Evolutionary conservation across 176 grass and related monocot genomes (phyloP), one percentile per base, ranked within the genome.

Genomic region (Rhynchospora breviuscula): DNA sequence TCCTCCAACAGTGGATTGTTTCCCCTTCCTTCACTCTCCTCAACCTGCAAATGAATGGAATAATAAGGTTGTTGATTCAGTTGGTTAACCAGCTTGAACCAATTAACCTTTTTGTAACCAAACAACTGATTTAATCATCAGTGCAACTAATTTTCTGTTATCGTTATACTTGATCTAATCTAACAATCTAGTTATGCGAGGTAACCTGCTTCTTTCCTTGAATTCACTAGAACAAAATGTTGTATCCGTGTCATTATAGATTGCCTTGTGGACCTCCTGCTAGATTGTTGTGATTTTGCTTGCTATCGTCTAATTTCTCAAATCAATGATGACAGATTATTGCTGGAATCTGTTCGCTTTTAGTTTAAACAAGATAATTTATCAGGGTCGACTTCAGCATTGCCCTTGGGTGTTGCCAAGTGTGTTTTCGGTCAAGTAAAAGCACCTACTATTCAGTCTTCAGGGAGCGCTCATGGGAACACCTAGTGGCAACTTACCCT

Each of bases 231-330:
- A n/a, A 71, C n/a, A 13, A 48, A 71, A 21, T 62, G 23, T 62
- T 62, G 5, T 71, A 69, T 71, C 43, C 3, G 7, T 47, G 67
- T 45, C 43, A 75, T 21, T 29, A 29, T 75, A 51, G 47, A 75
- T 52, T 75, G 46, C 40, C 40, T 71, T 52, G n/a, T 53, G 21
- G 47, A 15, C 48, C 71, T 75, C 71, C 11, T 52, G 21, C 71
- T 75, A 75, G 71, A 53, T 75, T 75, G 71, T 75, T 75, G 46
- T 26, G 71, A 75, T 75, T 48, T 75, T 75, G 47, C 52, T 21
- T 46, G 15, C 71, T 75, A 47, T 7, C 2, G 10, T 2, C 46
- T 26, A 26, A 7, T 52, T 75, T 75, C 71, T 52, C 21, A 53
- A 75, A 75, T 75, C 71, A 53, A 75, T 29, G 46, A 51, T 53